Conservation (phyloP, 2,329 filamentous ascomycete genomes). For the Alternaria tenuissima region DNA sequence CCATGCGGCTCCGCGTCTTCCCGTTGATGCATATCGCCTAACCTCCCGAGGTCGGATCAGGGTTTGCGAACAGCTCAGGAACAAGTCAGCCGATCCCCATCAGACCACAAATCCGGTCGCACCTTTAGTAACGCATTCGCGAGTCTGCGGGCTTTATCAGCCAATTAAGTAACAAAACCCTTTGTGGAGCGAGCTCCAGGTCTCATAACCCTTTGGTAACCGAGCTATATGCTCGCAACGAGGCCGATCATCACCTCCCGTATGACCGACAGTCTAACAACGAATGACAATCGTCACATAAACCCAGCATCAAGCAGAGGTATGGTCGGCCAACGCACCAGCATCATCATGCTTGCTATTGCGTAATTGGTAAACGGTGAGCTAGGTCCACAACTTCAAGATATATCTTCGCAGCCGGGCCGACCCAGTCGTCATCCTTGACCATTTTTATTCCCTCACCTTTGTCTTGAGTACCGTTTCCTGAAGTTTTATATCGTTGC, state of each 20-base stretch:
- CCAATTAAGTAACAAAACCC: slow-evolving; percentile 26
- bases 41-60: slow-evolving; percentile 11
- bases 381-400: slow-evolving; percentile 5
- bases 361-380: background rate
- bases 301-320: background rate
- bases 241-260: slow-evolving; percentile 16
- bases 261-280: slow-evolving; percentile 36
- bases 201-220: background rate
- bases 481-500: background rate
- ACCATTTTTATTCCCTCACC: background rate
- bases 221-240: slow-evolving; percentile 18
- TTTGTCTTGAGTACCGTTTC: background rate
- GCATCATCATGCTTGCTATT: slow-evolving; percentile 4
- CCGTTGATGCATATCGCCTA: slow-evolving; percentile 10
- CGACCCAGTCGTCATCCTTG: background rate
- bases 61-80: slow-evolving; percentile 9
- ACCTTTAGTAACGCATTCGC: slow-evolving; percentile 8
- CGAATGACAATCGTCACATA: slow-evolving; percentile 5
- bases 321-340: slow-evolving; percentile 12
- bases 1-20: slow-evolving; percentile 13
- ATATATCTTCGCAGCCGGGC: slow-evolving; percentile 9
- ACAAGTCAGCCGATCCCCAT: slow-evolving; percentile 27
- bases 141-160: slow-evolving; percentile 11
- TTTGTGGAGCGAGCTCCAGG: slow-evolving; percentile 23
- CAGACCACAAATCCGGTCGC: slow-evolving; percentile 14